Evolutionary conservation across 345 rosid species (phyloP).

Genomic region (Brassica carinata): DNA sequence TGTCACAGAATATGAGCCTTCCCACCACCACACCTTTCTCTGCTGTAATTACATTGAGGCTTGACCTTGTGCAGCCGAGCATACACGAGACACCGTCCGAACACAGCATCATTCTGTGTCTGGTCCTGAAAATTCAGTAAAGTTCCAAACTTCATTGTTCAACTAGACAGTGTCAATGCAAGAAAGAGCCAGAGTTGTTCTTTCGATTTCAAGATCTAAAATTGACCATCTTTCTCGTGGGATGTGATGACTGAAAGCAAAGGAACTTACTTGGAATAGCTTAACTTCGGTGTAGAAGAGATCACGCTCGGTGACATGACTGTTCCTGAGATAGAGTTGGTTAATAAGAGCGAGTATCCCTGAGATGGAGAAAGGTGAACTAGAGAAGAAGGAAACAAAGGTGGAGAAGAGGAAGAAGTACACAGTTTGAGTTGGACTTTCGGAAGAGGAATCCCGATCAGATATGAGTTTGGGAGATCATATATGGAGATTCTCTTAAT

Average conservation of each 20-base stretch:
- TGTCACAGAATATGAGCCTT: constrained; percentile 87
- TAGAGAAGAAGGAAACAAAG: no score
- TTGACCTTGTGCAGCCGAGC: constrained; percentile 88
- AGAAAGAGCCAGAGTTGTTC: background rate
- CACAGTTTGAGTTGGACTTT: no score
- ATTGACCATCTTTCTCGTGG: background rate
- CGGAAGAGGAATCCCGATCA: no score
- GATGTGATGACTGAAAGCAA: constrained; percentile 8
- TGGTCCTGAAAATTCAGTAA: constrained; percentile 68
- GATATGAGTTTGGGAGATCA: no score
- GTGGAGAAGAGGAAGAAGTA: no score
- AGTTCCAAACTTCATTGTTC: background rate
- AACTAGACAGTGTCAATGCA: background rate
- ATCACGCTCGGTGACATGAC: constrained; percentile 97
- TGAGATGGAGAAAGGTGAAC: constrained; percentile 9
- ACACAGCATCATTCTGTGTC: constrained; percentile 80
- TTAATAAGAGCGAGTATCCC: constrained; percentile 82
- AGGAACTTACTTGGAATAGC: constrained; percentile 70
- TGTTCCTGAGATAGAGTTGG: constrained; percentile 78
- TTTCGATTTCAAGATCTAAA: background rate
- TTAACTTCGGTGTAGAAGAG: constrained; percentile 97
- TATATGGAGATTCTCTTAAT: no score
- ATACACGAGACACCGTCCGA: constrained; percentile 92
- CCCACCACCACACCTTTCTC: constrained; percentile 99
- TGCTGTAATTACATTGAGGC: constrained; percentile 87